phyloP scores from a whole-genome alignment of 2,329 filamentous ascomycete genomes.

The Phaeoacremonium minimum region DNA sequence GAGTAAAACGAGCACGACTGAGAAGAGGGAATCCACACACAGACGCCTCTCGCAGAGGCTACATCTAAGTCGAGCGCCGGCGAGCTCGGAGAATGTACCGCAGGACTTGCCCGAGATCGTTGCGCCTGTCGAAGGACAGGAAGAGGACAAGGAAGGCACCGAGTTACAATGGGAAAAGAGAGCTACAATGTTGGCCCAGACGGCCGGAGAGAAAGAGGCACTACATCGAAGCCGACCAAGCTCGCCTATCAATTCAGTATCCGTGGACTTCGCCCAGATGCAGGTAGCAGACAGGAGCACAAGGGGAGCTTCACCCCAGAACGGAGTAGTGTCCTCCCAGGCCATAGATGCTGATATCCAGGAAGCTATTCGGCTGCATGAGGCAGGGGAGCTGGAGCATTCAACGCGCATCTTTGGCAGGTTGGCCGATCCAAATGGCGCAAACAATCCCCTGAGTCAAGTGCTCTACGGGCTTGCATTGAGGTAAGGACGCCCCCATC shows the following conservation, averaged over 20 bases:
- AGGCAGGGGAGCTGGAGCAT: constrained; percentile 70
- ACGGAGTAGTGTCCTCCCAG: constrained; percentile 40
- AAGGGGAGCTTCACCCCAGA: constrained; percentile 14
- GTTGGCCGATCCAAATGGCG: constrained; percentile 76
- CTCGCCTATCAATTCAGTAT: no score
- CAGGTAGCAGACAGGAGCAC: constrained; percentile 12
- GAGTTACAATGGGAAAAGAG: constrained; percentile 89
- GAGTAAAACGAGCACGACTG: constrained; percentile 30
- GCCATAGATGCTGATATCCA: constrained; percentile 72
- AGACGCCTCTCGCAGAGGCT: constrained; percentile 65
- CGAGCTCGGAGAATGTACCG: constrained; percentile 71
- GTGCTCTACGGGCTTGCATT: constrained; percentile 92
- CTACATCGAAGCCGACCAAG: constrained; percentile 36
- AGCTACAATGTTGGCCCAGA: constrained; percentile 74
- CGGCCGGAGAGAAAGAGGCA: constrained; percentile 46
- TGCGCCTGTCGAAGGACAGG: constrained; percentile 35
- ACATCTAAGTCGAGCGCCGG: constrained; percentile 55
- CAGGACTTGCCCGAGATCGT: constrained; percentile 73
- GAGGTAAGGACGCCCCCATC: constrained; percentile 56
- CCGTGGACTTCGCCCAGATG: constrained; percentile 20
- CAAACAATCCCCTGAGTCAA: constrained; percentile 91
- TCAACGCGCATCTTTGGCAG: constrained; percentile 83
- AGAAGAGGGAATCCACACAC: constrained; percentile 18
- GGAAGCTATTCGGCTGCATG: constrained; percentile 91
- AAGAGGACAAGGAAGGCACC: constrained; percentile 36